Evolutionary conservation across 2,329 filamentous ascomycete species (phyloP).

Genomic region (Hypoxylon sp.): DNA sequence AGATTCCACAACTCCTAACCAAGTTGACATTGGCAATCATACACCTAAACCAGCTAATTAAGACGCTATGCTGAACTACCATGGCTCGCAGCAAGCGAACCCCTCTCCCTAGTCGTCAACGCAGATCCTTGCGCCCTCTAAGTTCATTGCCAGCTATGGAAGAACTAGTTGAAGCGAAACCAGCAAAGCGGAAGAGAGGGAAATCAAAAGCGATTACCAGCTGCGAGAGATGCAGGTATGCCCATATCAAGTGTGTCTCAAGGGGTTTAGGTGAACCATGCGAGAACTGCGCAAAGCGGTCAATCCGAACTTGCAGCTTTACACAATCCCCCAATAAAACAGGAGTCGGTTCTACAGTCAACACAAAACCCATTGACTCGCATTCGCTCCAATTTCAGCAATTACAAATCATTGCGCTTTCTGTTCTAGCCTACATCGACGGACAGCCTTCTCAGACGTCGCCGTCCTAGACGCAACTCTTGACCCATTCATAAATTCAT

Average conservation of each 20-base stretch:
- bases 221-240: slow-evolving; percentile 38
- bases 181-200: slow-evolving; percentile 26
- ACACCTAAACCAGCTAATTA: background rate
- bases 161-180: background rate
- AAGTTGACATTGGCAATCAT: background rate
- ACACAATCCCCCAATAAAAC: background rate
- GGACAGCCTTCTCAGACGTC: background rate
- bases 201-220: slow-evolving; percentile 40
- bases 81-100: slow-evolving; percentile 27
- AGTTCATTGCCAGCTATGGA: background rate
- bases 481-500: background rate
- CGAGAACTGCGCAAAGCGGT: slow-evolving; percentile 37
- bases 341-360: background rate
- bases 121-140: background rate
- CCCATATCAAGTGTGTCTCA: slow-evolving; percentile 40
- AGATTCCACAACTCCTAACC: too few relatives aligned
- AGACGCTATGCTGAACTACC: background rate
- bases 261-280: slow-evolving; percentile 31
- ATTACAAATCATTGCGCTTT: slow-evolving; percentile 25
- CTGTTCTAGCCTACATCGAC: slow-evolving; percentile 29
- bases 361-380: background rate
- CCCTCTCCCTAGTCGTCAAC: slow-evolving; percentile 28
- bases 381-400: background rate
- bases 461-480: background rate
- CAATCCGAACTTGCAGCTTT: slow-evolving; percentile 36